phyloP scores from a whole-genome alignment of 164 flowering plant species.

The Cinnamomum micranthum region DNA sequence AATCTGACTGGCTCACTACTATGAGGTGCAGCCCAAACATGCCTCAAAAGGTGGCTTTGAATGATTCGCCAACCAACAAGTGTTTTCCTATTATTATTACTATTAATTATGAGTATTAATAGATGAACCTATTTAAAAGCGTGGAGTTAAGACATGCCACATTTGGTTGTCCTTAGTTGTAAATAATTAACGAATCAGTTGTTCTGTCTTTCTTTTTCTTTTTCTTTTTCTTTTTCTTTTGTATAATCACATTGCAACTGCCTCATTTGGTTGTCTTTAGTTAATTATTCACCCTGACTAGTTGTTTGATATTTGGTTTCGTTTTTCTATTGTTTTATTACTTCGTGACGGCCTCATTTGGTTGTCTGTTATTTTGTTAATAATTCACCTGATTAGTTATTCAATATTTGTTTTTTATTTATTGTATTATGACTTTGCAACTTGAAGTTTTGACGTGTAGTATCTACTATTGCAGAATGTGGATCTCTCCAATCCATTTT shows the following conservation, averaged over 20 bases:
- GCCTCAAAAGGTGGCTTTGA: neutral
- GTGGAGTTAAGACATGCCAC: neutral
- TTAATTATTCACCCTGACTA: neutral
- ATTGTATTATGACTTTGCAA: neutral
- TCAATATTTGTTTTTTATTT: neutral
- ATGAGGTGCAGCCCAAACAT: neutral
- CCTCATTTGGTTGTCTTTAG: neutral
- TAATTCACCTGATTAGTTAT: neutral
- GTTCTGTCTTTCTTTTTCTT: neutral
- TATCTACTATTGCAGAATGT: slow-evolving; percentile 36
- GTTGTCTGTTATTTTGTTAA: neutral
- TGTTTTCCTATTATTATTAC: no score
- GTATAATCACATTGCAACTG: neutral
- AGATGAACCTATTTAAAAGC: neutral
- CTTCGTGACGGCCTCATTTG: neutral
- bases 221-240: neutral
- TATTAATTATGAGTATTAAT: neutral
- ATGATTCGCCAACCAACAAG: neutral
- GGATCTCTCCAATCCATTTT: slow-evolving; percentile 34
- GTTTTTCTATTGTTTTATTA: neutral
- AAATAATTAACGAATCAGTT: no score
- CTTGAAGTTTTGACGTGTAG: slow-evolving; percentile 5
- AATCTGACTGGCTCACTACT: neutral
- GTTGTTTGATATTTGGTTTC: neutral
- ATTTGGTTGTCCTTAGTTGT: neutral